Evolutionary conservation across 768 basidiomycete genomes (phyloP), one percentile per base, ranked within the genome.

Genomic region (Gloeopeniophorella convolvens): DNA sequence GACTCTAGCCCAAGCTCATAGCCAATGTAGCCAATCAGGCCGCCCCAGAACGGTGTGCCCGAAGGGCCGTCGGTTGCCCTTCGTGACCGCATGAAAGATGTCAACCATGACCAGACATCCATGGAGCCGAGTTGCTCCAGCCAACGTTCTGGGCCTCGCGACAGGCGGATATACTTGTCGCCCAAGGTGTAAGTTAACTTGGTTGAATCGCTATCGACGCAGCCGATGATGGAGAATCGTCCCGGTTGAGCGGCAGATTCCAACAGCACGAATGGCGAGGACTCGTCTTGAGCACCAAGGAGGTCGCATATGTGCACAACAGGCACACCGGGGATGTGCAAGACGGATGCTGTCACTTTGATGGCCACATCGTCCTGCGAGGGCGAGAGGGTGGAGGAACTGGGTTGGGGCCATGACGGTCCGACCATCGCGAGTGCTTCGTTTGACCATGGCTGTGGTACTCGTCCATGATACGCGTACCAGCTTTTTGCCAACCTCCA

Each of bases 31-130:
- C 89, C 89, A 20, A 90, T 65, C 12, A 91, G 69, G 20, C 89
- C 89, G 30, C 88, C 89, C 86, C 88, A 89, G 63, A 91, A 91
- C 0, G 88, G 89, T 36, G 80, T 63, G 9, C 79, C 72, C 6
- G 70, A 57, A 34, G 59, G 59, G 3, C 85, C 84, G 20, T 72
- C 72, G 20, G 58, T 52, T 8, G 74, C 77, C 50, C 70, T 72
- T 42, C 68, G 72, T 16, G 66, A 54, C 28, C 69, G 73, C 82
- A 89, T 86, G 66, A 83, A 89, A n/a, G 67, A 62, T 21, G 77
- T 73, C 20, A 89, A 67, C 85, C 85, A 91, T 32, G 78, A 67
- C 88, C 88, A 90, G 28, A 89, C 70, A 56, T 82, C 78, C 20
- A 65, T 61, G n/a, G 68, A 55, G 37, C 66, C 73, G 15, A 87